phyloP scores from a whole-genome alignment of 352 stramenopile genomes.

The Halophytophthora polymorphica region DNA sequence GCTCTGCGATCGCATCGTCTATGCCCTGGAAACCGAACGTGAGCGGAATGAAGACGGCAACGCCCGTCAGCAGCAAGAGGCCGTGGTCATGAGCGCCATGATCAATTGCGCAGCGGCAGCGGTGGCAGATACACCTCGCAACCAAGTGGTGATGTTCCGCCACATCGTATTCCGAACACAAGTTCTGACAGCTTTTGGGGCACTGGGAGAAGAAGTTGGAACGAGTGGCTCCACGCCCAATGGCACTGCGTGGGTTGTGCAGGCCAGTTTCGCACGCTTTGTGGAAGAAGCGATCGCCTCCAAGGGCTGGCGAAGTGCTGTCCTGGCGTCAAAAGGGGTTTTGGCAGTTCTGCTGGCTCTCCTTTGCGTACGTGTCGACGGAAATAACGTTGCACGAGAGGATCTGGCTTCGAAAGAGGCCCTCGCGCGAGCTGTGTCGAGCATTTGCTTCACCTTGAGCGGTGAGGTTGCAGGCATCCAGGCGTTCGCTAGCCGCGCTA shows the following conservation, averaged over 20 bases:
- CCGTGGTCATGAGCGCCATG: constrained; percentile 37
- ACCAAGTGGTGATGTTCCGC: constrained; percentile 58
- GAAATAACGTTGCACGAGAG: constrained; percentile 1
- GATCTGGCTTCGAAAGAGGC: constrained; percentile 12
- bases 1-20: constrained; percentile 35
- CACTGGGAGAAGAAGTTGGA: neutral
- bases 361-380: constrained; percentile 6
- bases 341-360: constrained; percentile 21
- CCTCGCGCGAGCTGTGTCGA: constrained; percentile 27
- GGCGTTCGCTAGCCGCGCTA: constrained; percentile 8
- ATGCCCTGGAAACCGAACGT: constrained; percentile 4
- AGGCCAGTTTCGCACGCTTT: constrained; percentile 32
- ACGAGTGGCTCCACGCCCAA: neutral
- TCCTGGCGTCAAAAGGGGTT: constrained; percentile 19
- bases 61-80: constrained; percentile 3
- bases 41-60: neutral
- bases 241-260: constrained; percentile 12
- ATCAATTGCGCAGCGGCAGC: constrained; percentile 39
- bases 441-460: constrained; percentile 56
- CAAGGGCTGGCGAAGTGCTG: constrained; percentile 53
- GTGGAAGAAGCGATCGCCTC: constrained; percentile 48
- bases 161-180: constrained; percentile 28
- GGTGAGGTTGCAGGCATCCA: constrained; percentile 32
- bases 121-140: constrained; percentile 36
- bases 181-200: constrained; percentile 15